phyloP scores from a whole-genome alignment of 1,284 basidiomycete genomes.

The Trametes pubescens region DNA sequence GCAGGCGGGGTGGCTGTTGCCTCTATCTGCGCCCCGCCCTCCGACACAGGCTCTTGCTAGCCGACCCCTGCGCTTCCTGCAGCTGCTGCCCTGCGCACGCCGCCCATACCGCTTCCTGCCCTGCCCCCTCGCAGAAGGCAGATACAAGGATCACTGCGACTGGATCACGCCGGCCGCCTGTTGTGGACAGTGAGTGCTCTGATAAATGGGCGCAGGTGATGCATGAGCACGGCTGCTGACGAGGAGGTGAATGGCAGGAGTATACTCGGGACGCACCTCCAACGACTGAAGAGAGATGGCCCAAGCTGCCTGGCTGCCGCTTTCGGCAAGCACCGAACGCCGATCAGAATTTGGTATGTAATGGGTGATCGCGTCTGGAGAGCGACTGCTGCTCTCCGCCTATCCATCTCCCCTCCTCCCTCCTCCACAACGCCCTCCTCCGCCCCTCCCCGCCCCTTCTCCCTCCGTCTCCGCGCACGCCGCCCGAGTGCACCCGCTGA shows the following conservation, averaged over 20 bases:
- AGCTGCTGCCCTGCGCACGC: constrained; percentile 15
- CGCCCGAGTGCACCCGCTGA: constrained; percentile 22
- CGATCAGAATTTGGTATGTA: constrained; percentile 59
- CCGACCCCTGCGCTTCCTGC: constrained; percentile 15
- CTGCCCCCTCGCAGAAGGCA: constrained; percentile 12
- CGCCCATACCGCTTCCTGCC: constrained; percentile 12
- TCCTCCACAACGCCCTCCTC: constrained; percentile 14
- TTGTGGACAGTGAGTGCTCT: constrained; percentile 19
- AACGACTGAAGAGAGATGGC: constrained; percentile 39
- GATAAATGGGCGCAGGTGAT: constrained; percentile 23
- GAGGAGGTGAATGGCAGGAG: constrained; percentile 20
- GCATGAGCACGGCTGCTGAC: constrained; percentile 8
- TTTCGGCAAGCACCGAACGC: constrained; percentile 51
- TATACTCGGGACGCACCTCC: constrained; percentile 19
- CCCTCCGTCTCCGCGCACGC: constrained; percentile 16
- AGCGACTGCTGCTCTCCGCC: constrained; percentile 16
- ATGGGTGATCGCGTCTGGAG: constrained; percentile 37
- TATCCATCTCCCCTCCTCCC: constrained; percentile 20
- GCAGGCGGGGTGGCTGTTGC: constrained; percentile 2
- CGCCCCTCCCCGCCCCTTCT: constrained; percentile 15
- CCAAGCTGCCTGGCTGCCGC: constrained; percentile 45
- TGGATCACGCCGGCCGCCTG: constrained; percentile 12
- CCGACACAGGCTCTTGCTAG: constrained; percentile 3
- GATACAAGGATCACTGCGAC: background rate
- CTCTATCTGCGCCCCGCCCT: background rate